These are phyloP conservation scores for Podospora comata DNA, from an alignment of 495 filamentous ascomycete genomes.

Conservation along the genomic window DNA sequence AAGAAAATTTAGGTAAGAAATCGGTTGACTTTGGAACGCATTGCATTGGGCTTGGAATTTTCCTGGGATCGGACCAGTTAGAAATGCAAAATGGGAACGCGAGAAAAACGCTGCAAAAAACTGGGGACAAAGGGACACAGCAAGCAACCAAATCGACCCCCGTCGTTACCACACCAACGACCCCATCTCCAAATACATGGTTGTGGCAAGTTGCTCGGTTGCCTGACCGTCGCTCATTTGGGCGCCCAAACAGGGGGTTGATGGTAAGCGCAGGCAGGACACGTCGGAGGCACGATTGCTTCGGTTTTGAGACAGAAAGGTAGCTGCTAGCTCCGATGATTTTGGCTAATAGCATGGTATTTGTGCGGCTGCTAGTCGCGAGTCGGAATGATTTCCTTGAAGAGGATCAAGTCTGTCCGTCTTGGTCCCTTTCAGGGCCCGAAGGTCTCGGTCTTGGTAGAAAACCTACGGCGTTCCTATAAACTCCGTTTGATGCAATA, in stretches of 20 bases:
- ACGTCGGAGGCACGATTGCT: neutral
- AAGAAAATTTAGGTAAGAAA: neutral
- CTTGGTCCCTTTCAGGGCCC: constrained; percentile 8
- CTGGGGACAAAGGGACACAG: neutral
- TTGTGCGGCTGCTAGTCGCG: constrained; percentile 12
- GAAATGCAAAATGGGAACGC: neutral
- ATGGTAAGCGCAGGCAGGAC: neutral
- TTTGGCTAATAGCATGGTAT: constrained; percentile 9
- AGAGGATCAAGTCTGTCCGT: constrained; percentile 11
- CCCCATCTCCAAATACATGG: neutral
- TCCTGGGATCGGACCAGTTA: neutral
- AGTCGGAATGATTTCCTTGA: constrained; percentile 4
- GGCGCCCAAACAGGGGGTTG: neutral
- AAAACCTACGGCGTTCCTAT: constrained; percentile 20
- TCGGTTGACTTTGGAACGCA: neutral
- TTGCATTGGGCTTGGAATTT: neutral
- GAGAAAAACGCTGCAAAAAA: neutral
- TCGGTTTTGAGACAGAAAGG: constrained; percentile 3
- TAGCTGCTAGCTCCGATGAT: constrained; percentile 9
- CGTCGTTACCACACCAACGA: neutral
- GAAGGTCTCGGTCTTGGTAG: constrained; percentile 11
- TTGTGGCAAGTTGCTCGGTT: neutral
- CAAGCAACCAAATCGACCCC: neutral
- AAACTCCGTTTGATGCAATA: constrained; percentile 21
- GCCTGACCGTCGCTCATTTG: neutral